These are phyloP conservation scores for Zasmidium cellare DNA, from an alignment of 2,329 filamentous ascomycete species.

Conservation along the genomic window DNA sequence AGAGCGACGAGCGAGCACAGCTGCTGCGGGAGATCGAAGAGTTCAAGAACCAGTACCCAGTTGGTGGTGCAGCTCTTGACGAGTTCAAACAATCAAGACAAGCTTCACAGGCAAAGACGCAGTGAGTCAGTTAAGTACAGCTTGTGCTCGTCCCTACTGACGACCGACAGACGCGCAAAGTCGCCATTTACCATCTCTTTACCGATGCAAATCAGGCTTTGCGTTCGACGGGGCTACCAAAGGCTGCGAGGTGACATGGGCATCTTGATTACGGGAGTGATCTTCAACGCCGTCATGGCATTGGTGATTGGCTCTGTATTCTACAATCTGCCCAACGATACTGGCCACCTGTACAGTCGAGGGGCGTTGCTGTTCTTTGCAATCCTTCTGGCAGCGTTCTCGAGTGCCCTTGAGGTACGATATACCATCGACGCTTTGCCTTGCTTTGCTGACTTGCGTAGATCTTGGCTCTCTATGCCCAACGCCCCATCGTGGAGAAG, in stretches of 20 bases:
- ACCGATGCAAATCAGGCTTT: constrained; percentile 67
- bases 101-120: background rate
- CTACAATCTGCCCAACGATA: constrained; percentile 63
- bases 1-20: constrained; percentile 61
- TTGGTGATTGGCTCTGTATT: constrained; percentile 81
- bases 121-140: constrained; percentile 35
- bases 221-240: constrained; percentile 73
- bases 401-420: constrained; percentile 76
- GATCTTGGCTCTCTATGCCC: constrained; percentile 62
- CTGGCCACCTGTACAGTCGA: constrained; percentile 62
- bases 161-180: constrained; percentile 54
- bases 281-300: constrained; percentile 72
- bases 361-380: constrained; percentile 67
- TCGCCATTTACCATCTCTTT: constrained; percentile 78
- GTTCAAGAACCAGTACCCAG: constrained; percentile 56
- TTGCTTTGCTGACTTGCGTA: constrained; percentile 41
- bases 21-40: constrained; percentile 60
- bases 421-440: no score
- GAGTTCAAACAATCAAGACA: background rate
- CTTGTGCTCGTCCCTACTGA: constrained; percentile 65
- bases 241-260: constrained; percentile 73
- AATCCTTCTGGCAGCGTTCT: constrained; percentile 65
- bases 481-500: constrained; percentile 68
- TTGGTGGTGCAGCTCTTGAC: constrained; percentile 22
- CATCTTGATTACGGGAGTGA: constrained; percentile 74